Base-by-base conservation (phyloP, 306 rosid species). In the Astragalus membranaceus region DNA sequence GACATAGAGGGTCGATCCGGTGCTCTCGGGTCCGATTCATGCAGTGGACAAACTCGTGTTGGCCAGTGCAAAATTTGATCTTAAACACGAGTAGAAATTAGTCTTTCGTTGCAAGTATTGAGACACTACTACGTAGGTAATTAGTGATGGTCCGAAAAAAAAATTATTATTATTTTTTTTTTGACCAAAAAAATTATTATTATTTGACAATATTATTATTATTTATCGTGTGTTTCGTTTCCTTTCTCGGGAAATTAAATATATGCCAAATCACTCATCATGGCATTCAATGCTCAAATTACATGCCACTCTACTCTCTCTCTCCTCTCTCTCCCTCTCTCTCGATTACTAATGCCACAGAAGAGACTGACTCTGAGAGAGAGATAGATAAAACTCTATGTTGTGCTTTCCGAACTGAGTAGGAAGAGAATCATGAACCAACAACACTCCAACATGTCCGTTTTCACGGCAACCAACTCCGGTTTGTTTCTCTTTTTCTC, bases 341-440 rank as follows among this genome's bases (percentile, higher is more conserved):
- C 66, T 17, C 70, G 36, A 42, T 52, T 57, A 62, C 54, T 66
- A 70, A 46, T 41, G 56, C 80, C 36, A 15, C 48, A 37, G 49
- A 72, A 26, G 30, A 26, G 30, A 20, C 1, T 0, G 23, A 26
- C 12, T 39, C 77, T 77, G 55, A 56, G 64, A 26, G 55, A 56
- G 64, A 26, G 30, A 26, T 26, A 26, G 30, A 75, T 55, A 65
- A 64, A 67, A 64, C 78, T 47, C 41, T 20, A 15, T 47, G 46
- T 72, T 66, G 29, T 65, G 62, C n/a, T 48, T 11, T 47, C 48
- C 7, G 65, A 55, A 26, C 30, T 26, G 30, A 26, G 30, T 26
- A 26, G 30, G 3, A 67, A 73, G 30, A 64, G 71, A 67, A 85
- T 69, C 69, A 85, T 86, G 92, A 82, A 52, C 75, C 61, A 78